Evolutionary conservation across 495 filamentous ascomycete genomes (phyloP).

Genomic region (Daldinia bambusicola): DNA sequence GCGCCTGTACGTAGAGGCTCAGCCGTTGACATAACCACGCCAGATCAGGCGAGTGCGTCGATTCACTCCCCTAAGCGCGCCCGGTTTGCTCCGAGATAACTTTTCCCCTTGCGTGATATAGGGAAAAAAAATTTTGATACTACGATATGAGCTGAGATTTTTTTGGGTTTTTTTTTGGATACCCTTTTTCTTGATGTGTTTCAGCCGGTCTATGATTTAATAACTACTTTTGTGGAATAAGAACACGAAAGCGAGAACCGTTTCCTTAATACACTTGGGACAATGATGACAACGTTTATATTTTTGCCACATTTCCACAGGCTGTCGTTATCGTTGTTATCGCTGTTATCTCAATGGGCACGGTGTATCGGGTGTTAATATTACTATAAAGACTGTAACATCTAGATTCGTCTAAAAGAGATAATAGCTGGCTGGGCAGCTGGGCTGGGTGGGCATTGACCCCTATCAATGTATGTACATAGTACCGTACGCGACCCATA

Average conservation of each 20-base stretch:
- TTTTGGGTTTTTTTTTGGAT: not conserved
- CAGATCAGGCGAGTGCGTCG: slow-evolving; percentile 37
- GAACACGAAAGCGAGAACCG: not conserved
- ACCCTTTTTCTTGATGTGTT: not conserved
- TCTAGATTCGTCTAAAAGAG: too few species aligned
- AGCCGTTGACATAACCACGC: slow-evolving; percentile 37
- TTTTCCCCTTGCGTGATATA: slow-evolving; percentile 12
- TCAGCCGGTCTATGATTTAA: not conserved
- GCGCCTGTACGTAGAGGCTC: slow-evolving; percentile 26
- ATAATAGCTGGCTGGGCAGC: too few species aligned
- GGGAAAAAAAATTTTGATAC: slow-evolving; percentile 8
- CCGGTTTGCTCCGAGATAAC: slow-evolving; percentile 40
- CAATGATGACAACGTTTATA: slow-evolving; percentile 10
- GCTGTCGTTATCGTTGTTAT: slow-evolving; percentile 4
- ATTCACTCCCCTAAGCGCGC: slow-evolving; percentile 10
- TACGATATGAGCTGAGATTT: slow-evolving; percentile 9
- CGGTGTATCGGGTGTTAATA: slow-evolving; percentile 18
- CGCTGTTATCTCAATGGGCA: slow-evolving; percentile 9
- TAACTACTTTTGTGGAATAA: not conserved
- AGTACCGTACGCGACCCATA: too few species aligned
- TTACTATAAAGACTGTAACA: slow-evolving; percentile 11
- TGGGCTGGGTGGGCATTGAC: too few species aligned
- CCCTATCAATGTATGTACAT: too few species aligned
- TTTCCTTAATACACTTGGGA: not conserved
- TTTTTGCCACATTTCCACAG: slow-evolving; percentile 25